Conservation (phyloP, 768 basidiomycete species). For the Lactarius hatsudake region DNA sequence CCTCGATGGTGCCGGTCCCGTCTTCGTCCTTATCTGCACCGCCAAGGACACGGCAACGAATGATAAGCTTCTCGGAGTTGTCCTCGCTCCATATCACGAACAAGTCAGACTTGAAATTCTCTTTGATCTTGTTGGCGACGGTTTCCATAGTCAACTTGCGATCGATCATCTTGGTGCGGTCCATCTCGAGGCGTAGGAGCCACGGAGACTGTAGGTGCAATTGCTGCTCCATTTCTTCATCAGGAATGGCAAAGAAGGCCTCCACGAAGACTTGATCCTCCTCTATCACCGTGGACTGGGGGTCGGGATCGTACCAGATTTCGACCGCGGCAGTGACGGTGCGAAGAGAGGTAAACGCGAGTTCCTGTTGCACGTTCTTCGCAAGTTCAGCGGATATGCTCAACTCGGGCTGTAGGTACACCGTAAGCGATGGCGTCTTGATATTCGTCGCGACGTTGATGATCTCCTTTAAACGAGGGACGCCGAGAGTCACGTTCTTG, state of each 20-base stretch:
- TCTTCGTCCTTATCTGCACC: conserved; percentile 86
- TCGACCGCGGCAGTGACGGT: conserved; percentile 95
- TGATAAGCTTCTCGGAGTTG: conserved; percentile 94
- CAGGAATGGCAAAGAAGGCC: conserved; percentile 99
- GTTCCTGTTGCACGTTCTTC: conserved; percentile 88
- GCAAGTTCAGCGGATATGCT: conserved; percentile 60
- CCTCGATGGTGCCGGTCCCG: conserved; percentile 69
- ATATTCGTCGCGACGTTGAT: conserved; percentile 99
- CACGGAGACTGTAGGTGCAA: conserved; percentile 92
- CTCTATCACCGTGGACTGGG: conserved; percentile 89
- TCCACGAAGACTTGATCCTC: conserved; percentile 96
- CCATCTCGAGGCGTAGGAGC: conserved; percentile 94
- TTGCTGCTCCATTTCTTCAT: conserved; percentile 91
- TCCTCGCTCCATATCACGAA: conserved; percentile 99
- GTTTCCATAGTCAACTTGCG: conserved; percentile 93
- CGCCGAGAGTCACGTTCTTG: conserved; percentile 99
- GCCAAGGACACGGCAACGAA: conserved; percentile 91
- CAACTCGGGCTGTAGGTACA: conserved; percentile 77
- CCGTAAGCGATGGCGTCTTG: conserved; percentile 95
- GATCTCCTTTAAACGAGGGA: conserved; percentile 97
- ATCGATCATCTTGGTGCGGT: conserved; percentile 97
- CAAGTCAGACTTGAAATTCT: conserved; percentile 92
- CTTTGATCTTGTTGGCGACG: conserved; percentile 89
- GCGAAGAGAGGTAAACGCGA: conserved; percentile 89
- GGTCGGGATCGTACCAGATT: conserved; percentile 97